phyloP scores from a whole-genome alignment of 768 basidiomycete species.

The Suillus placidus region DNA sequence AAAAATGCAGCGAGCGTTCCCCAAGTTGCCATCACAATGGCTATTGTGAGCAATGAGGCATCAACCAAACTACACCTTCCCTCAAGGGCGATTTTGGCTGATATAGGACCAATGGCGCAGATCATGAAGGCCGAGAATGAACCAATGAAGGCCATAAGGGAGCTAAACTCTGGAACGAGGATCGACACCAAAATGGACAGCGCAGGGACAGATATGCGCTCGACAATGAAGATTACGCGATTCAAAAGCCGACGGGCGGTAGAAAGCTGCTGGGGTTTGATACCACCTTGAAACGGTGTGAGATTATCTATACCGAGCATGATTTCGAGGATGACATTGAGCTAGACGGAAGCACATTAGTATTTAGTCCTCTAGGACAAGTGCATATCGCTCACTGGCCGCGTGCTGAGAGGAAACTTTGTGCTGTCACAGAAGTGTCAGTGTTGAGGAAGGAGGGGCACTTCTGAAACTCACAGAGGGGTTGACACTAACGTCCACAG shows the following conservation, averaged over 20 bases:
- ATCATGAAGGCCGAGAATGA: constrained; percentile 83
- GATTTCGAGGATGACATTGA: constrained; percentile 82
- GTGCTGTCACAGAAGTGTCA: constrained; percentile 48
- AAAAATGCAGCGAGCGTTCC: constrained; percentile 71
- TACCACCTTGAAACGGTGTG: constrained; percentile 14
- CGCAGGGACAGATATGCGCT: constrained; percentile 59
- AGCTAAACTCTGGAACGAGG: constrained; percentile 75
- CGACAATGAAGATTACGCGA: constrained; percentile 47
- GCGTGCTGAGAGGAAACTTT: constrained; percentile 84
- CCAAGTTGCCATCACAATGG: constrained; percentile 71
- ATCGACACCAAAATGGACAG: constrained; percentile 73
- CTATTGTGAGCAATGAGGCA: constrained; percentile 51
- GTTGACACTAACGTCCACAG: constrained; percentile 87
- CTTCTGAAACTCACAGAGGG: constrained; percentile 55
- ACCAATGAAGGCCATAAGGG: constrained; percentile 88
- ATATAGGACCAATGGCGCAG: constrained; percentile 76
- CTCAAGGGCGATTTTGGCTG: constrained; percentile 65
- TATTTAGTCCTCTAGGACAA: not conserved
- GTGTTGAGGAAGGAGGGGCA: not conserved
- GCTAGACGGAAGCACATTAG: constrained; percentile 39
- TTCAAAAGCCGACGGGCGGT: constrained; percentile 30
- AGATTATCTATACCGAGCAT: constrained; percentile 66
- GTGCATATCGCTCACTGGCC: constrained; percentile 58
- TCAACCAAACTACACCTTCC: constrained; percentile 55
- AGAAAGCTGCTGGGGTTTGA: constrained; percentile 30